Conservation (phyloP, 106 monocot genomes). For the Dioscorea dumetorum region DNA sequence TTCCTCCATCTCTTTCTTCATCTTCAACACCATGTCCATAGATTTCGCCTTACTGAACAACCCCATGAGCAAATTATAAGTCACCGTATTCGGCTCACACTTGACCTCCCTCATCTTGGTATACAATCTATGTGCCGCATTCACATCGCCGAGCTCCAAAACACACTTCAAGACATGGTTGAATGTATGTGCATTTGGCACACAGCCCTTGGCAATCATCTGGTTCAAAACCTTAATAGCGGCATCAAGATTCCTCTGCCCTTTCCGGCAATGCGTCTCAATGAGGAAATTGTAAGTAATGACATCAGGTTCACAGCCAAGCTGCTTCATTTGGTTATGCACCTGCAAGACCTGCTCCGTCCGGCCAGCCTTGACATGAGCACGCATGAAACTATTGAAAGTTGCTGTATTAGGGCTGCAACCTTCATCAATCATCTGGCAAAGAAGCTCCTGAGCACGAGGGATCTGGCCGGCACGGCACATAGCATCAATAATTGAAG, state of each 20-base stretch:
- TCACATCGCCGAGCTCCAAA: constrained; percentile 46
- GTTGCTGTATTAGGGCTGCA: constrained; percentile 75
- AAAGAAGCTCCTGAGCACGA: constrained; percentile 72
- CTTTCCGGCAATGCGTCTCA: constrained; percentile 57
- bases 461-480: constrained; percentile 63
- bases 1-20: constrained; percentile 92
- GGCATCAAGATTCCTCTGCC: constrained; percentile 62
- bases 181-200: constrained; percentile 65
- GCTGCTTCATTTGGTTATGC: constrained; percentile 83
- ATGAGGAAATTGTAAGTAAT: constrained; percentile 93
- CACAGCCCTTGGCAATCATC: constrained; percentile 46
- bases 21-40: constrained; percentile 86
- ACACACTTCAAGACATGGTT: constrained; percentile 69
- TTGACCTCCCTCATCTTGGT: constrained; percentile 64
- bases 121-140: constrained; percentile 60
- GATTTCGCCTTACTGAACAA: constrained; percentile 73
- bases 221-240: constrained; percentile 72
- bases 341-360: constrained; percentile 75
- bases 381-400: constrained; percentile 71
- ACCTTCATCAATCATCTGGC: constrained; percentile 76
- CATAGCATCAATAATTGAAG: constrained; percentile 65
- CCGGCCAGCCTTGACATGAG: constrained; percentile 64
- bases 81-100: constrained; percentile 53
- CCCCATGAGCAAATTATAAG: constrained; percentile 74
- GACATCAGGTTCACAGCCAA: constrained; percentile 55